These are phyloP conservation scores for Apiotrichum sp. DNA, from an alignment of 1,284 basidiomycete species.

Conservation along the genomic window DNA sequence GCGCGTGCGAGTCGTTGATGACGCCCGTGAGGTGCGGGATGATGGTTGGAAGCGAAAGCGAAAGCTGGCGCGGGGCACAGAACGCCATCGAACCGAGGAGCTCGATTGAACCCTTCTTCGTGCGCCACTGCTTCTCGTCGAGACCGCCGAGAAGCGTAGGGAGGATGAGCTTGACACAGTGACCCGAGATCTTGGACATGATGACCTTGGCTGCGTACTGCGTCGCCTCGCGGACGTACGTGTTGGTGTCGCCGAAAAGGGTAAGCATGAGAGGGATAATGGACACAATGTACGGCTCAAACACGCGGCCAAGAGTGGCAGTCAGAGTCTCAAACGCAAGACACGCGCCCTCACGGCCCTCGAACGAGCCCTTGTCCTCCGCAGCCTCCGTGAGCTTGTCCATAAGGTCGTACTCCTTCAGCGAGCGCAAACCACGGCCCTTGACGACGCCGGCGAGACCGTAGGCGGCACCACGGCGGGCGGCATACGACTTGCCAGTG, in stretches of 20 bases:
- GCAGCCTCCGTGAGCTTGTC: slow-evolving; percentile 66
- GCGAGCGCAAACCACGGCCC: slow-evolving; percentile 75
- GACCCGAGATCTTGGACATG: slow-evolving; percentile 88
- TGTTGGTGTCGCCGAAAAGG: slow-evolving; percentile 81
- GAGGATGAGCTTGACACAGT: slow-evolving; percentile 91
- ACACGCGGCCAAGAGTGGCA: slow-evolving; percentile 74
- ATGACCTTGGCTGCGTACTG: slow-evolving; percentile 89
- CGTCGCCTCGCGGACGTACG: slow-evolving; percentile 90
- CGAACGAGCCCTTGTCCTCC: slow-evolving; percentile 84
- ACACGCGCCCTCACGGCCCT: slow-evolving; percentile 86
- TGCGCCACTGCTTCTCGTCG: slow-evolving; percentile 98
- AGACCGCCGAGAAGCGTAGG: slow-evolving; percentile 84
- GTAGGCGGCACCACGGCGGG: slow-evolving; percentile 89
- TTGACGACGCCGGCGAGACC: slow-evolving; percentile 89
- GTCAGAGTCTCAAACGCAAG: slow-evolving; percentile 93
- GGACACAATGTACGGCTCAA: slow-evolving; percentile 83
- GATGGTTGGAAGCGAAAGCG: slow-evolving; percentile 89
- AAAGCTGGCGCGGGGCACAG: slow-evolving; percentile 92
- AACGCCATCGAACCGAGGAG: slow-evolving; percentile 98
- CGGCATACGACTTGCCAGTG: slow-evolving; percentile 77
- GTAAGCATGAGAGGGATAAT: slow-evolving; percentile 80
- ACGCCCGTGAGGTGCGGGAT: slow-evolving; percentile 93
- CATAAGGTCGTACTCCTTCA: slow-evolving; percentile 80
- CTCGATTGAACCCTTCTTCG: slow-evolving; percentile 96
- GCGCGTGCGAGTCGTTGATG: slow-evolving; percentile 93